phyloP scores from a whole-genome alignment of 345 rosid species.

The Salix exigua region DNA sequence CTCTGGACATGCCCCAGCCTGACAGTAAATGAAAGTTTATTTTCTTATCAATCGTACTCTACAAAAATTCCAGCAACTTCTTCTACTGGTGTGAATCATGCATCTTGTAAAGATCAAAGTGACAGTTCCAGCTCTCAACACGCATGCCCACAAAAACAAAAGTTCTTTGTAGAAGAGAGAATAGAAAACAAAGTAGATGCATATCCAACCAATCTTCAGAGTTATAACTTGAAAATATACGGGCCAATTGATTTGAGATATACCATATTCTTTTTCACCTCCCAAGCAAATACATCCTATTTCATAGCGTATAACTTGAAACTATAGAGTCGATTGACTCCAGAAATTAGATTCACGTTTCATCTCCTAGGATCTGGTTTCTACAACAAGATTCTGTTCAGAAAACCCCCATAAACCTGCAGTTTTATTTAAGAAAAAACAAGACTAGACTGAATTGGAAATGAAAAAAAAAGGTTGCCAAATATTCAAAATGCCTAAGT shows the following conservation, averaged over 20 bases:
- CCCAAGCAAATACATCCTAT: not conserved
- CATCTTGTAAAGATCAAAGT: too few species aligned
- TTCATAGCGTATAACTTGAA: not conserved
- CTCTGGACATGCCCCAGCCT: not conserved
- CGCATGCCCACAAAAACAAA: not conserved
- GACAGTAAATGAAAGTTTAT: not conserved
- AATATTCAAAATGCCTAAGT: not conserved
- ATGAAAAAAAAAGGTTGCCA: too few species aligned
- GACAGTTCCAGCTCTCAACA: not conserved
- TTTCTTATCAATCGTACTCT: not conserved
- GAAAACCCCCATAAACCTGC: not conserved
- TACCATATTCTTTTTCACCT: not conserved
- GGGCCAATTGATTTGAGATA: not conserved
- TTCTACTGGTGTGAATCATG: too few species aligned
- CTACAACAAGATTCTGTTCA: not conserved
- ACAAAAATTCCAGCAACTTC: not conserved
- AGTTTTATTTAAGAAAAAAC: not conserved
- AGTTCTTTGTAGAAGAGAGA: not conserved
- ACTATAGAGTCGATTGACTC: not conserved
- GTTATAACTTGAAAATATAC: not conserved
- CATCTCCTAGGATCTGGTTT: not conserved
- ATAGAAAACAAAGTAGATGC: not conserved
- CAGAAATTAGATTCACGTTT: not conserved
- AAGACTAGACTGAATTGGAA: too few species aligned
- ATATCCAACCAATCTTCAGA: not conserved